Base-by-base conservation (phyloP, 805 yeast species). In the Kuraishia molischiana region DNA sequence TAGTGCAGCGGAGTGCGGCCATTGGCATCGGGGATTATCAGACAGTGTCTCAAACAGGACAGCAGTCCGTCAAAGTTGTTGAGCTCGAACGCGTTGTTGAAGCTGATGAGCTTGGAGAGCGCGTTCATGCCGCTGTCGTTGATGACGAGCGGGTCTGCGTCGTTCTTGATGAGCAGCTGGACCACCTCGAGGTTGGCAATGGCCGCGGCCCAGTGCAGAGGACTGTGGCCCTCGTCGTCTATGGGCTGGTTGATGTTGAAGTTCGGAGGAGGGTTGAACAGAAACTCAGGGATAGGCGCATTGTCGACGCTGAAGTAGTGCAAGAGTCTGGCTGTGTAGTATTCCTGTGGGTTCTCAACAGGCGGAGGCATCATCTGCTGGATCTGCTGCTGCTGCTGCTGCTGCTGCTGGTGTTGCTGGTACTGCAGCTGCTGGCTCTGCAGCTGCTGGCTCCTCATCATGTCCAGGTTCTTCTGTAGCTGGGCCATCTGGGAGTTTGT, bases 171-270 rank as follows among this genome's bases (percentile, higher is more conserved):
- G 21, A 83, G 52, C 21, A 76, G 61, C 44, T 76, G 77, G 14
- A 80, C 68, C 42, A 82, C 63, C 5, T 69, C 66, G n/a, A 70
- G 51, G 41, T 78, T 73, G 1, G 85, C 90, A 77, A 84, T 72
- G 0, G 92, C 79, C 22, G 85, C 70, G 0, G 94, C 92, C 95
- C 95, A 84, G 54, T 84, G 95, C 38, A 84, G 64, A 1, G 87
- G 74, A 0, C 89, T 78, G 50, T 84, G 87, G 0, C 90, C 90
- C 46, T 84, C 92, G 42, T 76, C 77, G 49, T 84, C 95, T 17
- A 84, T 77, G 2, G 79, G 68, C 41, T 72, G 79, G 51, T 80
- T 75, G 37, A 81, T 72, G 46, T 78, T 72, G 41, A 80, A 74
- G 47, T 75, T 73, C 28, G 64, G 59, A 1, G 90, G 89, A 4